These are phyloP conservation scores for Saxophila tyrrhenica DNA, from an alignment of 495 filamentous ascomycete genomes.

Conservation along the genomic window DNA sequence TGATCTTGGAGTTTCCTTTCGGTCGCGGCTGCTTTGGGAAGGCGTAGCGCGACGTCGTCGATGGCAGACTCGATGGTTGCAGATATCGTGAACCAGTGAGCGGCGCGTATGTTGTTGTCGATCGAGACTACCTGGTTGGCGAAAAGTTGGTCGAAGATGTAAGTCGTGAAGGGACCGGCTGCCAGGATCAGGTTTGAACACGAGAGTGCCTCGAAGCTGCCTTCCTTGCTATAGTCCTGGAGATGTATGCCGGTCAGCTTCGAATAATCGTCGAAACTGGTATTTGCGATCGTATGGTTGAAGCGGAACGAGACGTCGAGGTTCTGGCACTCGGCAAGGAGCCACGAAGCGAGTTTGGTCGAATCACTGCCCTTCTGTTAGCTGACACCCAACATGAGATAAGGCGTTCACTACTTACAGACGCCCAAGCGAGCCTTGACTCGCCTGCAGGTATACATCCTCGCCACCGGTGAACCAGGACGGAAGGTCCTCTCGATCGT, in stretches of 20 bases:
- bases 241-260: neutral
- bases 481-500: neutral
- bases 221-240: neutral
- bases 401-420: neutral
- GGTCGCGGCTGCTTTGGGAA: neutral
- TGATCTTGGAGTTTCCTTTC: neutral
- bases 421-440: neutral
- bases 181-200: conserved; percentile 13
- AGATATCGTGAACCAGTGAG: neutral
- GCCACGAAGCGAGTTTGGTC: conserved; percentile 3
- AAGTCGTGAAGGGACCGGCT: conserved; percentile 10
- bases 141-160: conserved; percentile 3
- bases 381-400: neutral
- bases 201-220: neutral
- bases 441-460: neutral
- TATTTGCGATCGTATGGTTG: neutral
- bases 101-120: neutral
- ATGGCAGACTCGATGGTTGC: neutral
- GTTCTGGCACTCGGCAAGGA: conserved; percentile 1
- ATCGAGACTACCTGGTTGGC: neutral
- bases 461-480: neutral
- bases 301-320: conserved; percentile 8
- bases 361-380: conserved; percentile 3
- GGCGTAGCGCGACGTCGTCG: conserved; percentile 6
- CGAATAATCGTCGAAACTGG: neutral